Base-by-base conservation (phyloP, 2,329 filamentous ascomycete genomes). In the Coniosporium tulheliwenetii region DNA sequence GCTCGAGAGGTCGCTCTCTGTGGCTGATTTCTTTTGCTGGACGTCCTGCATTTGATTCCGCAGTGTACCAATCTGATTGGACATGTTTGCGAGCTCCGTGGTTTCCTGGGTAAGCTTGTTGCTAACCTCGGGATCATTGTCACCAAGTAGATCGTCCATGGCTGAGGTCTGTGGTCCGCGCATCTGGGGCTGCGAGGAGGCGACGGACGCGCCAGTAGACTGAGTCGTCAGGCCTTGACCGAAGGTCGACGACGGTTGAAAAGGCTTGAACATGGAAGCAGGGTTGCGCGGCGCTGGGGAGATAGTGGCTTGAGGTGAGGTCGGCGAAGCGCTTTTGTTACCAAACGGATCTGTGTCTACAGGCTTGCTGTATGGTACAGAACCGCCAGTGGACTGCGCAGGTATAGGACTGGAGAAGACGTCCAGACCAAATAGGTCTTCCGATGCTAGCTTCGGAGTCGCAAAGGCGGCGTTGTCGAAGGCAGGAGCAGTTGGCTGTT, bases 1-100 rank as follows among this genome's bases (percentile, higher is more conserved):
- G 53, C 87, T 84, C 45, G 73, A 82, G 39, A 96, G 65, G 44
- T 94, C 85, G 47, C 81, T 80, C 59, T 95, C 86, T 0, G 82
- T 81, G 2, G 76, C 75, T 5, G 68, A 73, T 47, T 86, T 81
- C 62, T 94, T 89, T 30, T 71, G 76, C 57, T 93, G 85, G 1
- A 94, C 81, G 50, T 89, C 85, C 56, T 94, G 85, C 77, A 93
- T 94, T 63, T 98, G 86, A 54, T 81, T 93, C 0, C 87, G 82
- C 41, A 98, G 64, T 2, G 83, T 89, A 30, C 85, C 80, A 47
- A 98, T 85, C 59, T 96, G 91, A 58, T 93, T 96, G 1, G 89
- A 95, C 50, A 98, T 70, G 56, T 98, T 96, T 39, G 87, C 91
- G 43, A 98, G 71, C 58, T 98, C 91, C 0, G 83, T 81, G 2